A percentile compares a stretch with the other conserved stretches of the same genome.
These are phyloP conservation scores for Licmophora abbreviata DNA, from an alignment of 108 stramenopile species.

Conservation along the genomic window DNA sequence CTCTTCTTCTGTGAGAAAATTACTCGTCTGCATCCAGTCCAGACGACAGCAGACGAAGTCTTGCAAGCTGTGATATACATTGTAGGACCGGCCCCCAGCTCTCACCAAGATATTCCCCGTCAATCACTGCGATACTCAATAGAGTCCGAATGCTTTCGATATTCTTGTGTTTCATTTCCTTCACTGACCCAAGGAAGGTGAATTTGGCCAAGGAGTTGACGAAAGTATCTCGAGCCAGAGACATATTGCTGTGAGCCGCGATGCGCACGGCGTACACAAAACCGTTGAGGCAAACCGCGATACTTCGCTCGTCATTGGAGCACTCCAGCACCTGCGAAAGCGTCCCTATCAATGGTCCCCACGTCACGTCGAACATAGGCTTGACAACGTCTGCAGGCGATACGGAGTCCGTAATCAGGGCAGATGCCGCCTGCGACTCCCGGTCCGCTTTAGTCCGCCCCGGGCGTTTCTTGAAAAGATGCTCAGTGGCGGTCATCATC, in stretches of 20 bases:
- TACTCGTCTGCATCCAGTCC: constrained; percentile 85
- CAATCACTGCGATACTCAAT: constrained; percentile 83
- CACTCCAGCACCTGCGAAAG: constrained; percentile 87
- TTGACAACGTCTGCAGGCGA: constrained; percentile 72
- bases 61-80: constrained; percentile 91
- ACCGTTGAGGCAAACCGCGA: constrained; percentile 75
- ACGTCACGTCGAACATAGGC: constrained; percentile 98
- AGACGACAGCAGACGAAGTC: constrained; percentile 70
- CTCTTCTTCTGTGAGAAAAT: constrained; percentile 42
- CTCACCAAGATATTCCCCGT: constrained; percentile 92
- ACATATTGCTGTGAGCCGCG: constrained; percentile 68
- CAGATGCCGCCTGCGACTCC: neutral
- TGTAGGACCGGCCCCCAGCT: constrained; percentile 94
- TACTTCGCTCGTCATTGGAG: constrained; percentile 68
- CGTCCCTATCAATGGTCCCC: constrained; percentile 93
- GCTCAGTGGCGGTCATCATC: constrained; percentile 84
- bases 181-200: constrained; percentile 83
- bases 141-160: constrained; percentile 90
- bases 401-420: constrained; percentile 28
- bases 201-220: constrained; percentile 93
- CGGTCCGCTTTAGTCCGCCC: neutral
- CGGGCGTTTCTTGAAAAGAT: constrained; percentile 22
- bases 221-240: constrained; percentile 89
- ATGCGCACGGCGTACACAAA: constrained; percentile 81
- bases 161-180: constrained; percentile 92